Conservation (phyloP, 2,329 filamentous ascomycete species). For the Meredithiella fracta region DNA sequence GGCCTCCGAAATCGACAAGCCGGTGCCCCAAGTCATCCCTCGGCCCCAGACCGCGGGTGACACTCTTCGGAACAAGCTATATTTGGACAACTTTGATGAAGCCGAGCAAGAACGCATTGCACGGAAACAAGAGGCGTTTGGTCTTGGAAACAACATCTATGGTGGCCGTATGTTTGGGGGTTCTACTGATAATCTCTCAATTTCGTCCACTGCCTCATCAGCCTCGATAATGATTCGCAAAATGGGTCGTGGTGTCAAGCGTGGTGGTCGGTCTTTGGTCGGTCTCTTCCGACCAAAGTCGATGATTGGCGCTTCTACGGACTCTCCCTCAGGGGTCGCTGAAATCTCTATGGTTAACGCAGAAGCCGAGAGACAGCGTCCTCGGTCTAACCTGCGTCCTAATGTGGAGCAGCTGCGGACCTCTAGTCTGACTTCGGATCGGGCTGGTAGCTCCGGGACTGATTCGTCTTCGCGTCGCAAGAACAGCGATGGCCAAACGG, state of each 20-base stretch:
- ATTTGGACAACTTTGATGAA: conserved; percentile 50
- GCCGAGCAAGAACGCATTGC: conserved; percentile 85
- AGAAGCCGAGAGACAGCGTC: conserved; percentile 74
- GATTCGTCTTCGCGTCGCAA: conserved; percentile 52
- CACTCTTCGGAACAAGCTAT: conserved; percentile 52
- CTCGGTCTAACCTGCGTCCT: conserved; percentile 21
- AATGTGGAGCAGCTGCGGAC: conserved; percentile 53
- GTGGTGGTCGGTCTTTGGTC: conserved; percentile 74
- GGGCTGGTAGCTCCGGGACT: conserved; percentile 38
- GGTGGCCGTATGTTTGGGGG: conserved; percentile 71
- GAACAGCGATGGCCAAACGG: conserved; percentile 35
- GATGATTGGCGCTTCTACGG: conserved; percentile 59
- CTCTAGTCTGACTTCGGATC: conserved; percentile 41
- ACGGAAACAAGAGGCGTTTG: conserved; percentile 77
- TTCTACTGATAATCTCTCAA: conserved; percentile 87
- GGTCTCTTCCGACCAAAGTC: conserved; percentile 93
- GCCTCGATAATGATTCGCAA: conserved; percentile 91
- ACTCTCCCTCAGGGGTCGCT: conserved; percentile 37
- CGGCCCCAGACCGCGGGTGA: conserved; percentile 11
- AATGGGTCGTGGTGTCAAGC: conserved; percentile 98
- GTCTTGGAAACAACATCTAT: conserved; percentile 88
- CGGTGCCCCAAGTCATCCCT: conserved; percentile 7
- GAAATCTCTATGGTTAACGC: conserved; percentile 90
- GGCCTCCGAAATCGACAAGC: not conserved
- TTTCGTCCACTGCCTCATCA: conserved; percentile 77